Evolutionary conservation across 148 eudicot genomes (phyloP).

Genomic region (Vaccinium myrtillus): DNA sequence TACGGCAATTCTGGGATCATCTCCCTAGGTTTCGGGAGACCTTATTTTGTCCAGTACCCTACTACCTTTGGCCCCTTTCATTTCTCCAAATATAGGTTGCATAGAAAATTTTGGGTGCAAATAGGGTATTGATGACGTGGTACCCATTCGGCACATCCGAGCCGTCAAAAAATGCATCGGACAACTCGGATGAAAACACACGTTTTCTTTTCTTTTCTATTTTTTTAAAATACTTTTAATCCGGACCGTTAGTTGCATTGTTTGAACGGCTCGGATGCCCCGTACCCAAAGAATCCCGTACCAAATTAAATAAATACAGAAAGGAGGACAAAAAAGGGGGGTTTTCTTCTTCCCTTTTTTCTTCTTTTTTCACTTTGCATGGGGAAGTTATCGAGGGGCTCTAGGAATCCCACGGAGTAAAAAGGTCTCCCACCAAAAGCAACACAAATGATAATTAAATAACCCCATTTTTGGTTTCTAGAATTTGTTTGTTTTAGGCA

Average conservation of each 20-base stretch:
- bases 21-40: not conserved
- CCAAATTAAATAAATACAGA: not conserved
- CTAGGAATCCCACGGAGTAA: slow-evolving; percentile 14
- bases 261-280: no score
- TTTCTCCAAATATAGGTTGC: not conserved
- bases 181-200: no score
- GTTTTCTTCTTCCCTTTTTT: no score
- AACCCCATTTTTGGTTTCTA: no score
- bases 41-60: not conserved
- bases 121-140: no score
- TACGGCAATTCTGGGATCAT: slow-evolving; percentile 21
- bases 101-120: not conserved
- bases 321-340: no score
- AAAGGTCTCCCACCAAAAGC: not conserved
- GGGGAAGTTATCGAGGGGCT: slow-evolving; percentile 17
- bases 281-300: not conserved
- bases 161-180: no score
- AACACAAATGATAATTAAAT: not conserved
- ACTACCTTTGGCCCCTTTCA: not conserved
- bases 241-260: no score
- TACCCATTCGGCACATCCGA: no score
- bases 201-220: no score
- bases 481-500: not conserved
- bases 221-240: no score
- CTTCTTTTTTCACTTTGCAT: not conserved